Conservation (phyloP, 192 early-diverging fungal species). For the Oehlia diaphana region DNA sequence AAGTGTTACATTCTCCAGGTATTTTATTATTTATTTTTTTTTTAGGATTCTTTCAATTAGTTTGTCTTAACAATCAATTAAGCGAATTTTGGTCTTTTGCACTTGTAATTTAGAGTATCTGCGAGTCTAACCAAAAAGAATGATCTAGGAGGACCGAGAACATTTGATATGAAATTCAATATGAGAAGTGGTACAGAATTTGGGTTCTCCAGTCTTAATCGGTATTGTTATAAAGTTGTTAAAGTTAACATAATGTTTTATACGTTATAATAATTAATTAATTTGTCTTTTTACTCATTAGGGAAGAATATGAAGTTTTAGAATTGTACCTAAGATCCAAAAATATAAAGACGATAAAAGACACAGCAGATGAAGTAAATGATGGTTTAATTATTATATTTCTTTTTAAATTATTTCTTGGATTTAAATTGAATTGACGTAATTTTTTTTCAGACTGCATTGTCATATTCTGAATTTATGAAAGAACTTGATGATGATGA, state of each 20-base stretch:
- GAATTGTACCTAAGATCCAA: constrained; percentile 81
- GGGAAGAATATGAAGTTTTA: constrained; percentile 84
- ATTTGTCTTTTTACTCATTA: constrained; percentile 31
- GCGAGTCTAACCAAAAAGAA: constrained; percentile 37
- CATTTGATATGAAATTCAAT: constrained; percentile 94
- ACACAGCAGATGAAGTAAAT: constrained; percentile 43
- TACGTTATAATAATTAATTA: constrained; percentile 11
- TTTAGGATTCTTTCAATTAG: constrained; percentile 2
- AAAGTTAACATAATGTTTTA: background rate
- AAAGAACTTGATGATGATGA: constrained; percentile 52
- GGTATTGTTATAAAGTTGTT: constrained; percentile 31
- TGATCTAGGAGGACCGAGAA: constrained; percentile 61
- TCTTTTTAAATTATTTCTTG: background rate
- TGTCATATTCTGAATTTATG: constrained; percentile 28
- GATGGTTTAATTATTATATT: constrained; percentile 31
- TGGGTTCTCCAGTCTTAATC: constrained; percentile 86
- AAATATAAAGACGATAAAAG: constrained; percentile 73
- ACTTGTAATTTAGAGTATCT: constrained; percentile 31
- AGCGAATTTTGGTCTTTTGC: too few species aligned
- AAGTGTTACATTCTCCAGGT: constrained; percentile 87
- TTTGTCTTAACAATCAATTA: background rate
- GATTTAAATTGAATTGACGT: constrained; percentile 34
- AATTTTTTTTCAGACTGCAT: constrained; percentile 30
- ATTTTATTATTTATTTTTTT: constrained; percentile 29
- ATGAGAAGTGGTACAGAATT: constrained; percentile 77